Conservation (phyloP, 768 basidiomycete genomes). For the Galerina marginata region DNA sequence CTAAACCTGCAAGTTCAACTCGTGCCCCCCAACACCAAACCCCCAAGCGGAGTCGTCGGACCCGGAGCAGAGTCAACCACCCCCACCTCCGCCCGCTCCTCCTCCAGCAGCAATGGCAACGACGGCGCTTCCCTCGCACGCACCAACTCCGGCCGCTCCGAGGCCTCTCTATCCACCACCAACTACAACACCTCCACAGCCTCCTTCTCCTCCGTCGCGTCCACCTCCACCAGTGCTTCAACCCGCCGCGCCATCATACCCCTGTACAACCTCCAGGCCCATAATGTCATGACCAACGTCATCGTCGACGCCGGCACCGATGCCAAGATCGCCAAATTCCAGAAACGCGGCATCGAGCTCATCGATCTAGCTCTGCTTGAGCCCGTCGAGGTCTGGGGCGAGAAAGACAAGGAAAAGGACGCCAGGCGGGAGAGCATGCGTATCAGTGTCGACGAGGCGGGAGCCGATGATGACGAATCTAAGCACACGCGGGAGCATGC, state of each 20-base stretch:
- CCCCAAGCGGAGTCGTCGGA: slow-evolving; percentile 39
- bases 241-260: slow-evolving; percentile 67
- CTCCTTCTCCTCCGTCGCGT: slow-evolving; percentile 43
- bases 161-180: slow-evolving; percentile 44
- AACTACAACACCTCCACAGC: slow-evolving; percentile 44
- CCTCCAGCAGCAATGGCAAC: slow-evolving; percentile 44
- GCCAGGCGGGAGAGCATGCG: slow-evolving; percentile 33
- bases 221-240: slow-evolving; percentile 27
- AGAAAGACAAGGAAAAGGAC: slow-evolving; percentile 31
- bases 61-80: slow-evolving; percentile 27
- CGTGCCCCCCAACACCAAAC: slow-evolving; percentile 68
- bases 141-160: slow-evolving; percentile 64
- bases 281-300: slow-evolving; percentile 85
- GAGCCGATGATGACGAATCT: slow-evolving; percentile 26
- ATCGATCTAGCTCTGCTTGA: slow-evolving; percentile 81
- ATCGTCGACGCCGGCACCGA: slow-evolving; percentile 90
- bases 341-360: slow-evolving; percentile 75
- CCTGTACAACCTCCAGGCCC: slow-evolving; percentile 85
- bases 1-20: slow-evolving; percentile 93
- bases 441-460: slow-evolving; percentile 37
- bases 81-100: slow-evolving; percentile 33
- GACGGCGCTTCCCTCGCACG: slow-evolving; percentile 41
- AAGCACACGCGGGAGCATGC: slow-evolving; percentile 11
- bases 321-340: slow-evolving; percentile 81
- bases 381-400: slow-evolving; percentile 76